Conservation (phyloP, 805 yeast genomes). For the Lipomyces kockii region DNA sequence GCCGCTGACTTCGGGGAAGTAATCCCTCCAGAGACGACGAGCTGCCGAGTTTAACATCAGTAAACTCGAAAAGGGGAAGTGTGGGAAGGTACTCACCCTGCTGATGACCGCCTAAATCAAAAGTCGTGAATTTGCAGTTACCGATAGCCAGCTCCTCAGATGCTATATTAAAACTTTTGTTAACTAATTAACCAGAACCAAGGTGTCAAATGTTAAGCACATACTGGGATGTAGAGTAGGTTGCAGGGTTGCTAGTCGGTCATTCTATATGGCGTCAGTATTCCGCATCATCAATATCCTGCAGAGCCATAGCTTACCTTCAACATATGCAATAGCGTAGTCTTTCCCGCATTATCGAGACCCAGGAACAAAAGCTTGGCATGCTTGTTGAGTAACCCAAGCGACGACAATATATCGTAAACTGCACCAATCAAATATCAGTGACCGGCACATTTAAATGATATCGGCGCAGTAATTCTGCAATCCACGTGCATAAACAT, state of each 20-base stretch:
- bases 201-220: conserved; percentile 17
- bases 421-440: conserved; percentile 47
- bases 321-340: conserved; percentile 82
- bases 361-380: conserved; percentile 96
- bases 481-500: background rate
- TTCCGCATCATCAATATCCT: background rate
- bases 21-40: conserved; percentile 98
- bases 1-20: conserved; percentile 98
- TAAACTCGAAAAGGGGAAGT: background rate
- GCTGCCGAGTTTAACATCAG: conserved; percentile 51
- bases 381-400: conserved; percentile 90
- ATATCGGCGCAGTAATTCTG: background rate
- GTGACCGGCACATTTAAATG: background rate
- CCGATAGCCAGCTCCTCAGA: conserved; percentile 98
- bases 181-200: background rate
- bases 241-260: conserved; percentile 94
- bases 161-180: conserved; percentile 49
- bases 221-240: conserved; percentile 93
- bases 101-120: conserved; percentile 97
- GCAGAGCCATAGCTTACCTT: conserved; percentile 45
- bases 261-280: conserved; percentile 58
- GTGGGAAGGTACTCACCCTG: conserved; percentile 50
- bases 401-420: conserved; percentile 75
- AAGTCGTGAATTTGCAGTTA: conserved; percentile 93
- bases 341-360: conserved; percentile 97